phyloP scores from a whole-genome alignment of 805 yeast species.

The Ogataea degrootiae region DNA sequence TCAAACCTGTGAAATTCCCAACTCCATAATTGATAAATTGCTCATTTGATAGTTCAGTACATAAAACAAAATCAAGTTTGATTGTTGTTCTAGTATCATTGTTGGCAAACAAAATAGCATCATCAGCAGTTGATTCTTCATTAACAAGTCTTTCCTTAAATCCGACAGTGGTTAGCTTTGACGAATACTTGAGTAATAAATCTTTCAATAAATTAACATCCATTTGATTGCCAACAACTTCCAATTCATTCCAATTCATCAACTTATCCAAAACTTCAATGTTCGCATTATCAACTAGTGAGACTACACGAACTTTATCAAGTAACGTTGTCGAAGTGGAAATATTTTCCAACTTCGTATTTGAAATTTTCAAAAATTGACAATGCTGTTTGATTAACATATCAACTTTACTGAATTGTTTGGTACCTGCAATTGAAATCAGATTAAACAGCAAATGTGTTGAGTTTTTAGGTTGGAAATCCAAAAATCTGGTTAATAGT shows the following conservation, averaged over 20 bases:
- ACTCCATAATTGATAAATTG: constrained; percentile 5
- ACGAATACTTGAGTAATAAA: neutral
- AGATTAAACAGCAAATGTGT: constrained; percentile 1
- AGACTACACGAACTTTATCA: neutral
- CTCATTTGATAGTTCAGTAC: neutral
- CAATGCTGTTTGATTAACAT: constrained; percentile 1
- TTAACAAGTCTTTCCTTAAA: neutral
- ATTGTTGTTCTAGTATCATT: neutral
- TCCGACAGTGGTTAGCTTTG: neutral
- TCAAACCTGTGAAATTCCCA: constrained; percentile 7
- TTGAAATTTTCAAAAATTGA: neutral
- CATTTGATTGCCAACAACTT: neutral
- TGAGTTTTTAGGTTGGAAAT: neutral
- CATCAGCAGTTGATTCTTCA: neutral
- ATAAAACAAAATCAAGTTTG: constrained; percentile 5
- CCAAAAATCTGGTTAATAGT: neutral
- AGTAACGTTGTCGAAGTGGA: neutral
- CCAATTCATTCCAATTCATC: neutral
- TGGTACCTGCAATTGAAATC: neutral
- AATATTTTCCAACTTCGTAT: neutral
- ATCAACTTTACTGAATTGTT: neutral
- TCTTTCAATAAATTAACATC: neutral
- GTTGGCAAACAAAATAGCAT: neutral
- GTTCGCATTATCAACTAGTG: neutral
- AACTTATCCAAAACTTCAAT: neutral